Evolutionary conservation across 2,329 filamentous ascomycete genomes (phyloP).

Genomic region (Trichoderma sp.): DNA sequence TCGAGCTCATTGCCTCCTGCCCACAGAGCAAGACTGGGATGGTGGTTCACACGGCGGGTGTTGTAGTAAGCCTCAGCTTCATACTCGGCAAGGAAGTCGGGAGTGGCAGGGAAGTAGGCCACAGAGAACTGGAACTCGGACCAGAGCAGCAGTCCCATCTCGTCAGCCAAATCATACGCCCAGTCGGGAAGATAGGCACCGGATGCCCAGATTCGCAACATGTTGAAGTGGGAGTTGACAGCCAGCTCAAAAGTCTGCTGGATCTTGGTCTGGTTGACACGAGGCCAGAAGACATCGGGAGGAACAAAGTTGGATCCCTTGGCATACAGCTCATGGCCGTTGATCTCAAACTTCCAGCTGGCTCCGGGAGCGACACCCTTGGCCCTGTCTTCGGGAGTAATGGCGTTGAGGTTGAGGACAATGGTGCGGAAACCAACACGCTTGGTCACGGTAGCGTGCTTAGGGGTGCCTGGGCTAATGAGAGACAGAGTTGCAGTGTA

Average conservation of each 20-base stretch:
- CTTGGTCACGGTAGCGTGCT: neutral
- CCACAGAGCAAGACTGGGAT: constrained; percentile 54
- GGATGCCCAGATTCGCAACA: constrained; percentile 61
- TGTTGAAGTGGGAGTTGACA: constrained; percentile 57
- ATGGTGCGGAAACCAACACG: constrained; percentile 58
- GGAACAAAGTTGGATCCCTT: constrained; percentile 24
- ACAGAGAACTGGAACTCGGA: constrained; percentile 63
- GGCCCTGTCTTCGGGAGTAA: constrained; percentile 51
- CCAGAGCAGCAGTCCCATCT: constrained; percentile 59
- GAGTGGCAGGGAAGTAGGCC: constrained; percentile 54
- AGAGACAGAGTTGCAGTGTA: constrained; percentile 51
- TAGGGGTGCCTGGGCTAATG: constrained; percentile 46
- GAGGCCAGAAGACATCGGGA: constrained; percentile 26
- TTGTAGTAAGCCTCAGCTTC: constrained; percentile 57
- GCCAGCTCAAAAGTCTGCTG: constrained; percentile 46
- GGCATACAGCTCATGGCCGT: constrained; percentile 62
- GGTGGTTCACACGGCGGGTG: constrained; percentile 57
- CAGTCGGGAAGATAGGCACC: constrained; percentile 60
- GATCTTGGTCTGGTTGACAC: constrained; percentile 53
- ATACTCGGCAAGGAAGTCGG: constrained; percentile 52
- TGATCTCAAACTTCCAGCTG: constrained; percentile 63
- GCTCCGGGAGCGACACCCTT: constrained; percentile 42
- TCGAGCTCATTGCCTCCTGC: constrained; percentile 60
- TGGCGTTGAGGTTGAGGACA: constrained; percentile 53
- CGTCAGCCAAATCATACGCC: constrained; percentile 61